Evolutionary conservation across 2,329 filamentous ascomycete species (phyloP), one percentile per base, ranked within the genome.

Genomic region (Trichoderma sp.): DNA sequence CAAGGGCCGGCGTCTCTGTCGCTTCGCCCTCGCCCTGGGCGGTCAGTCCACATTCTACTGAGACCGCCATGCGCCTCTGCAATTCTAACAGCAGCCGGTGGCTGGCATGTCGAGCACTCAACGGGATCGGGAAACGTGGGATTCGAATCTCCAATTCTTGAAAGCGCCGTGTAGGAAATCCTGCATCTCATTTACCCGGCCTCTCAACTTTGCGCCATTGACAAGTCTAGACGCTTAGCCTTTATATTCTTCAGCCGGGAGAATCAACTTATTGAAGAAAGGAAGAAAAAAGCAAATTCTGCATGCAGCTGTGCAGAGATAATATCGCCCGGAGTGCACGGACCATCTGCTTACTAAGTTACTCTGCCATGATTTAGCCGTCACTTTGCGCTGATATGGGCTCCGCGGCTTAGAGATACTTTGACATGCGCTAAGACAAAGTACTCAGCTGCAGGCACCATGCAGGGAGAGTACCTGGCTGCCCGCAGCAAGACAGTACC

Each of bases 141-240:
- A 78, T 61, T 81, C 83, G 84, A 86, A 81, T 86, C 84, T 80
- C 83, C 86, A 88, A 88, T 89, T 88, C 86, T 88, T 88, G 81
- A 79, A 87, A 88, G 86, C 85, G 82, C 84, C 86, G 83, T 76
- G 76, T 80, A 76, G 75, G 74, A 75, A 60, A 72, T 73, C 76
- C 75, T 75, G 75, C 77, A 79, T 84, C 83, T 43, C 71, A 78
- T 89, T 84, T 88, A 78, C 86, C 87, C 86, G 82, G 83, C 76
- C 81, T 83, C 85, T 84, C 86, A 88, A 88, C 86, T 82, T 82
- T 70, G 79, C 82, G 81, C 81, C 81, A 81, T 75, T 73, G 76
- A 76, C 76, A 75, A 76, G 74, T 77, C 77, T 75, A 73, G 79
- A 80, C 83, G 82, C 77, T 75, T 83, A 84, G 86, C 85, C 86